Evolutionary conservation across 2,329 filamentous ascomycete genomes (phyloP), one percentile per base, ranked within the genome.

Genomic region (Lachnellula willkommii): DNA sequence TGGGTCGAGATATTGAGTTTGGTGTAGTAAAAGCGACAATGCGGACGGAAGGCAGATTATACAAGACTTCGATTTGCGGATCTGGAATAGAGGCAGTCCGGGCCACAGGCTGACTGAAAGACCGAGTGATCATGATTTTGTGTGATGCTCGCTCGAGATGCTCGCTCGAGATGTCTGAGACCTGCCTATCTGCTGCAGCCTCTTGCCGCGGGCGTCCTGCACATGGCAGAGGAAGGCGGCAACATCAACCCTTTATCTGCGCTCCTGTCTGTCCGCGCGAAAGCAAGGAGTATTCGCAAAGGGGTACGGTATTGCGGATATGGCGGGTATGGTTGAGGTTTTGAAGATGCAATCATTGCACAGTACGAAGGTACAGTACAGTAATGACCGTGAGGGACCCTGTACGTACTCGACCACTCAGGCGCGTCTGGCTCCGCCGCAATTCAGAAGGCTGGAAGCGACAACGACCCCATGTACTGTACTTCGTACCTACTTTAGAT

Each of bases 21-120:
- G 55, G 47, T 47, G 65, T 65, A 12, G 71, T 79, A 70, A 89
- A 88, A 54, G 82, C 80, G 51, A 88, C 77, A 46, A 70, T 69
- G 11, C 65, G 65, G n/a, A 62, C 68, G 8, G 62, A 66, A 17
- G 67, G 66, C 20, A 70, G 58, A 28, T 56, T 65, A 53, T 62
- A 71, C 26, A 70, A 56, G 14, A 64, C 61, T 50, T 70, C 68
- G n/a, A 70, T 62, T 50, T 68, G 62, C 39, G 66, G 61, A 61
- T 68, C 64, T 7, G 64, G 58, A 40, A 22, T 56, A 12, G 61
- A 57, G 26, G 64, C 36, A 39, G 50, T 50, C 58, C 54, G 55
- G 14, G 52, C 53, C 8, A 53, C 45, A 28, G 65, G 60, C 14
- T 64, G 59, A 57, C 64, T 66, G 55, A 59, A 57, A 15, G 67